Conservation (phyloP, 495 filamentous ascomycete species). For the Aspergillus coremiiformis region DNA sequence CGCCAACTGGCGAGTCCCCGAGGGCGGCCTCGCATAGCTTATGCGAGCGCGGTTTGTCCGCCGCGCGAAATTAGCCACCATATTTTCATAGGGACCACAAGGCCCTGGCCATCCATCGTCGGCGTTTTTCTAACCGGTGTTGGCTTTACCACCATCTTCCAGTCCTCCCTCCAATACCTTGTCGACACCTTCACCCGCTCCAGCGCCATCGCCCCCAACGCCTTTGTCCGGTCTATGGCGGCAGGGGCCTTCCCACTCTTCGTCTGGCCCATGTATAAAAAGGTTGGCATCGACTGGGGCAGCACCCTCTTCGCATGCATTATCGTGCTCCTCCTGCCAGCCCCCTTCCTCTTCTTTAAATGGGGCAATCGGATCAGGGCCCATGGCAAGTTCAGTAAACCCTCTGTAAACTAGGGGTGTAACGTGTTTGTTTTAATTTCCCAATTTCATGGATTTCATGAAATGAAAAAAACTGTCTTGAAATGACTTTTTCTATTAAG, state of each 20-base stretch:
- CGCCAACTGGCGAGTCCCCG: no score
- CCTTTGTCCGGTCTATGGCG: conserved; percentile 48
- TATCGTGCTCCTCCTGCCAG: conserved; percentile 29
- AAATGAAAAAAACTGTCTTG: no score
- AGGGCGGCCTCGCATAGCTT: no score
- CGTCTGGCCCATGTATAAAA: conserved; percentile 46
- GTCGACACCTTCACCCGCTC: conserved; percentile 38
- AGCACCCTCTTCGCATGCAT: conserved; percentile 37
- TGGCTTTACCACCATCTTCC: conserved; percentile 40
- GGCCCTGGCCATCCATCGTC: not conserved
- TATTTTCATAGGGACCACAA: not conserved
- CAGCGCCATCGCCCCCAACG: conserved; percentile 50
- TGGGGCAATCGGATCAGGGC: conserved; percentile 29
- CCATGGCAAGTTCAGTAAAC: conserved; percentile 22
- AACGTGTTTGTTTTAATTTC: no score
- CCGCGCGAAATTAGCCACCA: no score
- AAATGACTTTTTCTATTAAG: no score
- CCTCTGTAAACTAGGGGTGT: not conserved
- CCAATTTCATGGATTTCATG: no score
- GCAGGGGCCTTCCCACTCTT: conserved; percentile 50
- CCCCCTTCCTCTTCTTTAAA: conserved; percentile 32
- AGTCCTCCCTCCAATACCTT: conserved; percentile 25
- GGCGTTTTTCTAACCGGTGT: conserved; percentile 37
- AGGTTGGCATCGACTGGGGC: conserved; percentile 51
- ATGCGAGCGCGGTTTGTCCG: no score